Evolutionary conservation across 73 alveolate genomes (phyloP), one percentile per base, ranked within the genome.

Genomic region (Paramecium tetraurelia): DNA sequence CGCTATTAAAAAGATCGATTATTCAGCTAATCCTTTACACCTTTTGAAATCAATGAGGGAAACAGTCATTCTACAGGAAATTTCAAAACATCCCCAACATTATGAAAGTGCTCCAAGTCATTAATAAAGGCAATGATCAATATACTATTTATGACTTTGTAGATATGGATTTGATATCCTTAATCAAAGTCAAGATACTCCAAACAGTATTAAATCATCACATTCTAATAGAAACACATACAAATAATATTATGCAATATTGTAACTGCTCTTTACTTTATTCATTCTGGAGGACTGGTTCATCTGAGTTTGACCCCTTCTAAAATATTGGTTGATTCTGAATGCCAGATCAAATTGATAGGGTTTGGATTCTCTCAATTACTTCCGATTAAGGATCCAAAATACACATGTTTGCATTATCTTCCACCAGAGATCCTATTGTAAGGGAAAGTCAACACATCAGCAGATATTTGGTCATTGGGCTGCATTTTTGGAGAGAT

Each of bases 401-500:
- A 80, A 80, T 41, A 24, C 22, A 48, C 76, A 21, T 43, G 50
- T 80, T 14, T 80, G 21, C 46, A 40, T 80, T 80, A 80, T 80
- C 33, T 48, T 40, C 41, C 90, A 11, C 90, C 90, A 8, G 90
- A 80, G 24, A 48, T 80, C 27, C 24, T 80, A 27, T 46, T 80
- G 10, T 24, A 80, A 80, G 90, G 90, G 16, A 44, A 80, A 44
- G 75, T 46, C 1, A 80, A 21, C 6, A 12, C 43, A 14, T 9
- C 57, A 7, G 46, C 70, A 44, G 90, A 80, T 48, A 46, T 80
- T 0, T 80, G 90, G 90, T 41, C 90, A 21, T 43, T 80, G 24
- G 90, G 90, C 4, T 80, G 90, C 46, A 80, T 80, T 2, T 44
- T 80, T 41, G 90, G 90, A 80, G 70, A 80, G n/a, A 80, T 80